A percentile compares a stretch with the other conserved stretches of the same genome.
These are phyloP conservation scores for Agaricus sinodeliciosus DNA, from an alignment of 768 basidiomycete genomes.

Conservation along the genomic window DNA sequence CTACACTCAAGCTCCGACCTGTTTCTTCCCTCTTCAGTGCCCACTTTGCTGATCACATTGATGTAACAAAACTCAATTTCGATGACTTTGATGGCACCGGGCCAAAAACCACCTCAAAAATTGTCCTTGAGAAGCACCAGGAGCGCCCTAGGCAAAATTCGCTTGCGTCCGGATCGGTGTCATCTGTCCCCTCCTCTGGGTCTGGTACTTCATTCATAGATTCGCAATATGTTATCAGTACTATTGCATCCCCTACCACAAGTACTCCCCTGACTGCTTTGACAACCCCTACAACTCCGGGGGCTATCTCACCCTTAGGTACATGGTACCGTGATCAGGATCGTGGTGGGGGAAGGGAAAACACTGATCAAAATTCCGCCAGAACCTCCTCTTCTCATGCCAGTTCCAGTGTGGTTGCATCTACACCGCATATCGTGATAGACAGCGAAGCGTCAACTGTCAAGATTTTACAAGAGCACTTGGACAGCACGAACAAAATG, in stretches of 20 bases:
- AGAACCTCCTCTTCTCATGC: not conserved
- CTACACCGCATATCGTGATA: not conserved
- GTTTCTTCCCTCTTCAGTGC: constrained; percentile 71
- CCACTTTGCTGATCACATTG: constrained; percentile 51
- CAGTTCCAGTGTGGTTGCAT: not conserved
- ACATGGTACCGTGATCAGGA: not conserved
- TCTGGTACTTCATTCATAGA: constrained; percentile 5
- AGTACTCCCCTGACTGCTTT: constrained; percentile 14
- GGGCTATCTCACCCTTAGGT: constrained; percentile 15
- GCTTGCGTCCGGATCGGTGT: constrained; percentile 1
- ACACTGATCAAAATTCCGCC: not conserved
- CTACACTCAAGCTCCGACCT: constrained; percentile 63
- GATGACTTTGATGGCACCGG: constrained; percentile 12
- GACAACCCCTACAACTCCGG: constrained; percentile 10
- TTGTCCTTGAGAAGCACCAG: constrained; percentile 21
- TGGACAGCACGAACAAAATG: constrained; percentile 46
- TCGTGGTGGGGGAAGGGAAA: not conserved
- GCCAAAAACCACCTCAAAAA: constrained; percentile 1
- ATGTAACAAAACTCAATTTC: constrained; percentile 12
- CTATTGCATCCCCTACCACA: not conserved
- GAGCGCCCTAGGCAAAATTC: constrained; percentile 37
- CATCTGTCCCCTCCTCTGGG: constrained; percentile 4
- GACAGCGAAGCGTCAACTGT: constrained; percentile 25
- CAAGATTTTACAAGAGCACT: constrained; percentile 54
- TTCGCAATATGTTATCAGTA: not conserved